Percentiles rank a stretch among this genome's conserved stretches.
phyloP scores from a whole-genome alignment of 2,329 filamentous ascomycete species.

The Diaporthe longicolla region DNA sequence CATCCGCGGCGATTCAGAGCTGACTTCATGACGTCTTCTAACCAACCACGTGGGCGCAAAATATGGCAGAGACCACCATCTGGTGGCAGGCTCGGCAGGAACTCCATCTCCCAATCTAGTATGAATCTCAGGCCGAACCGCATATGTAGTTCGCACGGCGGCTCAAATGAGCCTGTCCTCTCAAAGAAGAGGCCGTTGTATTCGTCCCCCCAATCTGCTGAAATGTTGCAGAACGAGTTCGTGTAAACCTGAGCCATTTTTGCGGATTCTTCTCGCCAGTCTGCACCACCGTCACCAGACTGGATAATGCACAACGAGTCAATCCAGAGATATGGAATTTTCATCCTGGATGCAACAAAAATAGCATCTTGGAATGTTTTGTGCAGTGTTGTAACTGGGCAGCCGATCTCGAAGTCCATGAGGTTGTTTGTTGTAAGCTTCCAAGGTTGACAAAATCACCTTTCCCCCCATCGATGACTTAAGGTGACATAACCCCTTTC shows the following conservation, averaged over 20 bases:
- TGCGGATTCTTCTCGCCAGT: conserved; percentile 1
- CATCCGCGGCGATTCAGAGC: not conserved
- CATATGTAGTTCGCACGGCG: not conserved
- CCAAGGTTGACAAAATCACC: not conserved
- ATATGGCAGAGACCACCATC: not conserved
- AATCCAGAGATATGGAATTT: not conserved
- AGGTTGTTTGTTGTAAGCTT: not conserved
- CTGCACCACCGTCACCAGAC: not conserved
- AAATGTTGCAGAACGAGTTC: conserved; percentile 8
- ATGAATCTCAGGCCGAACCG: not conserved
- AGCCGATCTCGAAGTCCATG: not conserved
- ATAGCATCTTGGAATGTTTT: not conserved
- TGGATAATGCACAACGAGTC: conserved; percentile 25
- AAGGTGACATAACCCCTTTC: not conserved
- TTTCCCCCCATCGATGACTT: not conserved
- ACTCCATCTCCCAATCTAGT: too few species aligned
- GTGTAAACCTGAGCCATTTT: not conserved
- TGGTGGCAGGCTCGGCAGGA: too few species aligned
- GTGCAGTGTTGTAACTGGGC: not conserved
- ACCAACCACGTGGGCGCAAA: not conserved
- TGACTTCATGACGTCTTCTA: not conserved
- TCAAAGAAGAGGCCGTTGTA: not conserved
- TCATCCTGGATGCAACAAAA: not conserved
- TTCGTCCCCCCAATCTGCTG: not conserved
- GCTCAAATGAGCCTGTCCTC: not conserved